phyloP scores from a whole-genome alignment of 2,329 filamentous ascomycete genomes.

The Aspergillus ochraceus region DNA sequence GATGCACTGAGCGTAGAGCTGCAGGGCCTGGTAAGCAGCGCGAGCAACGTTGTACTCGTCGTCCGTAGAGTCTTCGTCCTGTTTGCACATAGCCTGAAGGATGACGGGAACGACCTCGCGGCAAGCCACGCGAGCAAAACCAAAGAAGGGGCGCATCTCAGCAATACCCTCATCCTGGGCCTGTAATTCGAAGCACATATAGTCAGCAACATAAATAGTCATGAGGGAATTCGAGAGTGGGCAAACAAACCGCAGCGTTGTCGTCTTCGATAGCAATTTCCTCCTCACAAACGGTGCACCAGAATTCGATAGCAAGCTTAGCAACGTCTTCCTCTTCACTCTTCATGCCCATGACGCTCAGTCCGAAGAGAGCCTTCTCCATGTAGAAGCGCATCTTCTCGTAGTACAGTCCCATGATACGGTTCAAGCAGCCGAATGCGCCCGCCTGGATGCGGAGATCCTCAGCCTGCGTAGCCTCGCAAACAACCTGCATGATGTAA shows the following conservation, averaged over 20 bases:
- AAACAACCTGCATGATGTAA: constrained; percentile 99
- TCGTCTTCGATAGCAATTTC: constrained; percentile 98
- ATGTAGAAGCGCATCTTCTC: constrained; percentile 99
- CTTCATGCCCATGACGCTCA: constrained; percentile 99
- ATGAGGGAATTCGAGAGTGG: background rate
- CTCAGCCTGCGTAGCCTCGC: constrained; percentile 92
- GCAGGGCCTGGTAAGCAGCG: constrained; percentile 93
- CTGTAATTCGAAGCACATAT: constrained; percentile 32
- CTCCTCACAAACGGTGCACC: constrained; percentile 99
- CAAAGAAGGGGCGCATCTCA: constrained; percentile 89
- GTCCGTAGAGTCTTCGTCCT: constrained; percentile 94
- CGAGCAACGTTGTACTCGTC: constrained; percentile 97
- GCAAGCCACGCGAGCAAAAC: constrained; percentile 90
- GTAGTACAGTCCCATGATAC: constrained; percentile 98
- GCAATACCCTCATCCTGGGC: constrained; percentile 70
- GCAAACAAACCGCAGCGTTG: constrained; percentile 68
- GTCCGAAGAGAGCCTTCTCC: constrained; percentile 97
- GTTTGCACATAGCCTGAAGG: constrained; percentile 84
- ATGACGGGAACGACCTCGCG: constrained; percentile 93
- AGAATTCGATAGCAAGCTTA: constrained; percentile 97
- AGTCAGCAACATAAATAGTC: constrained; percentile 7
- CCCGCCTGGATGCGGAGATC: constrained; percentile 92
- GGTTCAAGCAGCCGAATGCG: constrained; percentile 94
- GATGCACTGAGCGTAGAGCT: constrained; percentile 92
- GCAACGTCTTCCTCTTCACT: constrained; percentile 95